These are phyloP conservation scores for Davidsoniella virescens DNA, from an alignment of 2,329 filamentous ascomycete species.

Conservation along the genomic window DNA sequence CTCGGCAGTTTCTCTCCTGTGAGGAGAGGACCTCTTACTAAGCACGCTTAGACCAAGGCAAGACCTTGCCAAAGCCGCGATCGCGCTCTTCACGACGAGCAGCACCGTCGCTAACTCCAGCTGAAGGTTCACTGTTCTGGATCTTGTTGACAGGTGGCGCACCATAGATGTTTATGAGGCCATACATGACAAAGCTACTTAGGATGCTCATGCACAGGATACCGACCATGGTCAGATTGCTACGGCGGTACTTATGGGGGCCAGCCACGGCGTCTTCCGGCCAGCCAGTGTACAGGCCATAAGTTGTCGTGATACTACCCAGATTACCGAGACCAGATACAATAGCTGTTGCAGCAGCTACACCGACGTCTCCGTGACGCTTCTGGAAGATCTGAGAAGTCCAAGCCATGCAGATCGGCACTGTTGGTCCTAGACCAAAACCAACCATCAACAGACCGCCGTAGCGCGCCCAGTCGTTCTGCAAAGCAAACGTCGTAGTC, in stretches of 20 bases:
- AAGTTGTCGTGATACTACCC: conserved; percentile 74
- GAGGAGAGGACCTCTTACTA: conserved; percentile 12
- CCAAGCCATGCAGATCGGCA: conserved; percentile 91
- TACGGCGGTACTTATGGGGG: conserved; percentile 57
- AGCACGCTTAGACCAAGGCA: conserved; percentile 20
- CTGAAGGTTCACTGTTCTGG: conserved; percentile 25
- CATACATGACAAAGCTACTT: conserved; percentile 52
- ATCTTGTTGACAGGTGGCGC: conserved; percentile 27
- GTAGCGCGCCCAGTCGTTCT: conserved; percentile 67
- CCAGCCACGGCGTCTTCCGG: conserved; percentile 54
- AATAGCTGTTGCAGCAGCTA: conserved; percentile 69
- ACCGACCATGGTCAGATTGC: conserved; percentile 76
- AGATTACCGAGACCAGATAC: conserved; percentile 79
- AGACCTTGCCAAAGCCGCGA: conserved; percentile 35
- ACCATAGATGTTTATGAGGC: conserved; percentile 43
- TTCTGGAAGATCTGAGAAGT: conserved; percentile 79
- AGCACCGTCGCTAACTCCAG: conserved; percentile 40
- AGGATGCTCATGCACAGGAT: conserved; percentile 66
- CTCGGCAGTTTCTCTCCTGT: too few species aligned
- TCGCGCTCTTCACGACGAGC: conserved; percentile 40
- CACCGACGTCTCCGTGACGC: conserved; percentile 78
- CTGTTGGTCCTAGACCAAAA: conserved; percentile 78
- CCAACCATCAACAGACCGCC: conserved; percentile 79
- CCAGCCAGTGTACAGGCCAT: conserved; percentile 81
- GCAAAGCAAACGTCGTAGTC: conserved; percentile 55